Percentiles rank a stretch among this genome's conserved stretches.
These are phyloP conservation scores for Coemansia sp. DNA, from an alignment of 192 early-diverging fungal species.

Conservation along the genomic window DNA sequence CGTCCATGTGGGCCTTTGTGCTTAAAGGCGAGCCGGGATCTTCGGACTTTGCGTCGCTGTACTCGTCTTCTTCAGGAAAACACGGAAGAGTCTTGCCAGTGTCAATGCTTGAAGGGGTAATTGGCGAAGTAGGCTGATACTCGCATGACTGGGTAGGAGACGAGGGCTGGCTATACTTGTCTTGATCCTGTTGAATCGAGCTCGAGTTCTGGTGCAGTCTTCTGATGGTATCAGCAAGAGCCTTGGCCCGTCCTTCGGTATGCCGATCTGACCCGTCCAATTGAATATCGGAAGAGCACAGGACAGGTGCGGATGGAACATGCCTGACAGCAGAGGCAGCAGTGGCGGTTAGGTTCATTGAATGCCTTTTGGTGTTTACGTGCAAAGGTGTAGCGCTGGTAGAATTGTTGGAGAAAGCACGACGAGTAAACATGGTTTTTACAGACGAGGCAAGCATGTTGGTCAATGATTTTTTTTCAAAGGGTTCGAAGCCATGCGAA, in stretches of 20 bases:
- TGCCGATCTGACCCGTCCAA: conserved; percentile 19
- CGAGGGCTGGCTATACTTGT: not conserved
- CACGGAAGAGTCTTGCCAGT: conserved; percentile 43
- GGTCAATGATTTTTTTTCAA: conserved; percentile 27
- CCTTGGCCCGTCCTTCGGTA: conserved; percentile 32
- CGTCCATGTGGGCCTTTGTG: not conserved
- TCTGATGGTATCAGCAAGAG: conserved; percentile 39
- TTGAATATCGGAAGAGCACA: conserved; percentile 2
- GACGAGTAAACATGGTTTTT: conserved; percentile 40
- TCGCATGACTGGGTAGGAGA: too few relatives aligned
- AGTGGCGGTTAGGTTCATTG: not conserved
- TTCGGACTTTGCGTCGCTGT: conserved; percentile 4
- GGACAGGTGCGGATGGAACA: not conserved
- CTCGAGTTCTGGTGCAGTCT: conserved; percentile 28
- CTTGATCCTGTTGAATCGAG: conserved; percentile 4
- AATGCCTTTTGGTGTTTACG: conserved; percentile 16
- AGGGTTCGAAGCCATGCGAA: conserved; percentile 1
- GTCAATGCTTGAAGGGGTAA: conserved; percentile 43
- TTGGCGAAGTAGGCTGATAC: conserved; percentile 12
- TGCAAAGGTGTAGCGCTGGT: not conserved
- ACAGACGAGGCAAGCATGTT: conserved; percentile 31
- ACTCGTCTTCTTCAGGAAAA: conserved; percentile 43
- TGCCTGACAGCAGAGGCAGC: conserved; percentile 8
- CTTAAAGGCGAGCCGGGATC: not conserved
- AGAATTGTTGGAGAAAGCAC: not conserved